Conservation (phyloP, 345 rosid species). For the Populus nigra region DNA sequence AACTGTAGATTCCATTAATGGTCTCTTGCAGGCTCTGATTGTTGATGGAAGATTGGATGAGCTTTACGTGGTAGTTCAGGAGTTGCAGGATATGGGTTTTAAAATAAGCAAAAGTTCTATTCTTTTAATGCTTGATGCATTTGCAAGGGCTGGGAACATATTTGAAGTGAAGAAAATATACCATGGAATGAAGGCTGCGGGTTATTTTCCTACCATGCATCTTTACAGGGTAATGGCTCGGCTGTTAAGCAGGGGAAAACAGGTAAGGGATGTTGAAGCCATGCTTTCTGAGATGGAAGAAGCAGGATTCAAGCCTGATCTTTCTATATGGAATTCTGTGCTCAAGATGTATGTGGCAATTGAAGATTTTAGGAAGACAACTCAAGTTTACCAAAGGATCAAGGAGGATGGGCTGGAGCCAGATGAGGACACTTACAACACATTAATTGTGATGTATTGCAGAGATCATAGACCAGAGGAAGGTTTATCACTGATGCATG, state of each 20-base stretch:
- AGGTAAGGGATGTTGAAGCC: conserved; percentile 79
- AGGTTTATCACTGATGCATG: conserved; percentile 69
- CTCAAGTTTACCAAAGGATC: conserved; percentile 66
- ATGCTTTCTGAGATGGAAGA: conserved; percentile 92
- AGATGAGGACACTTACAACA: conserved; percentile 82
- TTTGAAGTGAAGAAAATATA: conserved; percentile 92
- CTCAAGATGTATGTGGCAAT: conserved; percentile 71
- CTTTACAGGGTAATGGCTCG: conserved; percentile 78
- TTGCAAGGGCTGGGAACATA: conserved; percentile 70
- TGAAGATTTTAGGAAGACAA: conserved; percentile 71
- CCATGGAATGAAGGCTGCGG: conserved; percentile 92
- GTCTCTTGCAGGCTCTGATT: conserved; percentile 78
- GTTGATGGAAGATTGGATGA: conserved; percentile 75
- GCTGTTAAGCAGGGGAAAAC: conserved; percentile 73
- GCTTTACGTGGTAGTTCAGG: conserved; percentile 78
- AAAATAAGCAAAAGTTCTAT: conserved; percentile 88
- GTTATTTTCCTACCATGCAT: conserved; percentile 91
- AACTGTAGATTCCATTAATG: conserved; percentile 80
- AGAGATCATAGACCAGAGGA: conserved; percentile 84
- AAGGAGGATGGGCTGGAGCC: conserved; percentile 68
- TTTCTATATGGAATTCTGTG: conserved; percentile 84
- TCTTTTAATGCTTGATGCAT: conserved; percentile 85
- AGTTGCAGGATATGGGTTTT: conserved; percentile 95
- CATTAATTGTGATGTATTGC: conserved; percentile 80
- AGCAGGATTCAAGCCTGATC: conserved; percentile 77